Base-by-base conservation (phyloP, 2,329 filamentous ascomycete genomes). In the Ambrosiella xylebori region DNA sequence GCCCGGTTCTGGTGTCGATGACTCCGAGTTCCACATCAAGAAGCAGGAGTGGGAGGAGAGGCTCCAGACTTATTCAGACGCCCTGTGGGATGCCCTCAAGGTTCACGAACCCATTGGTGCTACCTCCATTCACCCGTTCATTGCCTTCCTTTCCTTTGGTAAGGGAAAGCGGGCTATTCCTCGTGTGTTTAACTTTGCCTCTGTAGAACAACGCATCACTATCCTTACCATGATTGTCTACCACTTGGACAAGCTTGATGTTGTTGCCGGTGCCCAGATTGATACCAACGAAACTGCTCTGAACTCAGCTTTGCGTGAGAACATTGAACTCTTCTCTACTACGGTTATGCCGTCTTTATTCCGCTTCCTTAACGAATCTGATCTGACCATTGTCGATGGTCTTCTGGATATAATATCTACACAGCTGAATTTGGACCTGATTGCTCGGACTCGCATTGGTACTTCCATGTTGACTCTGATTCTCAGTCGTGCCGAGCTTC, bases 161-260 rank as follows among this genome's bases (percentile, higher is more conserved):
- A 98, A 98, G 74, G 93, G 93, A 66, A 97, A 96, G 74, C 95
- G 93, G 73, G 88, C 87, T 1, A 88, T 98, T 61, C 89, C 89
- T 54, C 88, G 93, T 58, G 86, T 97, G 57, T 97, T 97, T 79
- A 85, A 89, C 49, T 88, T 96, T 66, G 86, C 96, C 56, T 86
- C 86, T 62, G 86, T 90, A 62, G 86, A 96, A 67, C 90, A 97
- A 71, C 87, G 91, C 54, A 90, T 93, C 19, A 97, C 90, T 0
- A 88, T 97, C 62, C 76, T 98, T 62, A 98, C 93, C 4, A 91
- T 98, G 79, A 91, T 98, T 63, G 81, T 95, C 60, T 84, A 96
- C 56, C 89, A 97, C 65, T 81, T 98, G 38, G 93, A 97, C 68
- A 82, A 86, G 63, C 77, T 98, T 45, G 89, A 96, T 65, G 91